A percentile compares a stretch with the other conserved stretches of the same genome.
phyloP scores from a whole-genome alignment of 768 basidiomycete genomes.

The Lyophyllum atratum region DNA sequence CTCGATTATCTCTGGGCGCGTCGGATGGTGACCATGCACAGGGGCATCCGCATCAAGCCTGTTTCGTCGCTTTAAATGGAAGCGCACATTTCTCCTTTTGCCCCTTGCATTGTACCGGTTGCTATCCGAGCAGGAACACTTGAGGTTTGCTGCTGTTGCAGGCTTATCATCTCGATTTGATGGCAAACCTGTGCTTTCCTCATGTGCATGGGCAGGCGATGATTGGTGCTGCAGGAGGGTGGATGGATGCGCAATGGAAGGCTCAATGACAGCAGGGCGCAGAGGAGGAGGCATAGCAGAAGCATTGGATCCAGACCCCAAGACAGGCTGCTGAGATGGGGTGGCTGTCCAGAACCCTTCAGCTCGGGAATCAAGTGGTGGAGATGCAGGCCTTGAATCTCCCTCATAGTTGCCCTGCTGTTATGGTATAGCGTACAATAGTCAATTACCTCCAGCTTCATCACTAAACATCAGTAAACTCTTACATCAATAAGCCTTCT shows the following conservation, averaged over 20 bases:
- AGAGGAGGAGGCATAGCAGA: background rate
- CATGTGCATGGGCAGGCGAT: too few species aligned
- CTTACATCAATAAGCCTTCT: too few species aligned
- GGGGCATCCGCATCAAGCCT: background rate
- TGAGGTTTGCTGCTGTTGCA: background rate
- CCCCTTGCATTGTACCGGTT: too few species aligned
- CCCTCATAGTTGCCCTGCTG: background rate
- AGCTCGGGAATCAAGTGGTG: background rate
- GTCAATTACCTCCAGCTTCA: too few species aligned
- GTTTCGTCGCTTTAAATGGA: background rate
- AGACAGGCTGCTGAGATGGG: too few species aligned
- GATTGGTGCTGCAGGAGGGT: background rate
- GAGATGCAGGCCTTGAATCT: background rate
- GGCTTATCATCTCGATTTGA: too few species aligned
- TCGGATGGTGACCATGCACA: background rate
- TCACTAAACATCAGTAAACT: too few species aligned
- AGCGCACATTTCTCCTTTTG: background rate
- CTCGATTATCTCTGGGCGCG: background rate
- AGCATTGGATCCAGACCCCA: too few species aligned
- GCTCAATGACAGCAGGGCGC: background rate
- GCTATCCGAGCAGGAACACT: background rate
- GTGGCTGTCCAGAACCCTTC: background rate
- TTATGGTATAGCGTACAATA: too few species aligned
- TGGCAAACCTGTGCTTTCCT: too few species aligned
- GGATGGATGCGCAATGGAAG: too few species aligned